Conservation (phyloP, 768 basidiomycete species). For the Mycena chlorophos region DNA sequence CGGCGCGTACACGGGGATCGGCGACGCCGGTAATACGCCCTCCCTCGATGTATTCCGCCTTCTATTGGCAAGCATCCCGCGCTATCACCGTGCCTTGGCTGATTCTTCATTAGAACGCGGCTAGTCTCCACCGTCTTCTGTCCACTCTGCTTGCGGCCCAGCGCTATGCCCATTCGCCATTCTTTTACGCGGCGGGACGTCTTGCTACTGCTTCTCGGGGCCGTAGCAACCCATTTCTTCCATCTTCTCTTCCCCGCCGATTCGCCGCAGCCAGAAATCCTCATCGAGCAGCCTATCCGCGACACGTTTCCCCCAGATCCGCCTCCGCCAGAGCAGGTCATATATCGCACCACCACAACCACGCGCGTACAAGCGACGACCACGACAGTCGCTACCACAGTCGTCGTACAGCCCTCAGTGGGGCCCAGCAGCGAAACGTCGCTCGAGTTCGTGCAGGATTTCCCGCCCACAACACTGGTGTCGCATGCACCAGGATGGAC, state of each 20-base stretch:
- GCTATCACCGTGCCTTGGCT: neutral
- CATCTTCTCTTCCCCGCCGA: slow-evolving; percentile 36
- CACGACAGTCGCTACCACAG: slow-evolving; percentile 1
- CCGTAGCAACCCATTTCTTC: slow-evolving; percentile 55
- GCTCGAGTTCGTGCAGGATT: slow-evolving; percentile 10
- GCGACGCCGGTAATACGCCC: too few relatives aligned
- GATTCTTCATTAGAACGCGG: neutral
- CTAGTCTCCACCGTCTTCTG: neutral
- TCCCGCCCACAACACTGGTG: slow-evolving; percentile 11
- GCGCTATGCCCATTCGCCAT: slow-evolving; percentile 41
- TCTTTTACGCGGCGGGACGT: slow-evolving; percentile 56
- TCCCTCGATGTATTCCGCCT: too few relatives aligned
- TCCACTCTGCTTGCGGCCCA: neutral
- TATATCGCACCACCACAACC: slow-evolving; percentile 10
- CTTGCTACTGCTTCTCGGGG: slow-evolving; percentile 59
- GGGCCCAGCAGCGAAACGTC: slow-evolving; percentile 5
- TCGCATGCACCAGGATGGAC: slow-evolving; percentile 22
- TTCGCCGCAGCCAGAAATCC: slow-evolving; percentile 3
- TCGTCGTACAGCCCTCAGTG: neutral
- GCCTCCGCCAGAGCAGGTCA: slow-evolving; percentile 9
- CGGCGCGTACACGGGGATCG: too few relatives aligned
- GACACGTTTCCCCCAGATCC: slow-evolving; percentile 14
- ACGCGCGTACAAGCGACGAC: neutral
- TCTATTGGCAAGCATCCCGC: neutral
- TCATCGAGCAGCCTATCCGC: slow-evolving; percentile 7